Conservation (phyloP, 805 yeast genomes). For the Metschnikowia baotianmanensis region DNA sequence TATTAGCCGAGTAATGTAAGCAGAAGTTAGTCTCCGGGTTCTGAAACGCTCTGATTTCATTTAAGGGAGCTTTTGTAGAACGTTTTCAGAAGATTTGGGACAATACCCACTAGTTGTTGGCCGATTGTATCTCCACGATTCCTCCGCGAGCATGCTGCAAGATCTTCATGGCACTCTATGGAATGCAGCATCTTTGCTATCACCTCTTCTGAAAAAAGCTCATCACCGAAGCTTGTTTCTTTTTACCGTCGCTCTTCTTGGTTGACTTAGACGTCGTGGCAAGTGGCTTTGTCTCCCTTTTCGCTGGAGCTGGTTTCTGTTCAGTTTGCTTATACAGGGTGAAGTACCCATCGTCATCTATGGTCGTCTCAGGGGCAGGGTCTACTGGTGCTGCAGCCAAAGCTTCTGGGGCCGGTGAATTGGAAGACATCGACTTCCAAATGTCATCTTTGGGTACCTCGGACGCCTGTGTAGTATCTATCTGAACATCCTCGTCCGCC, state of each 20-base stretch:
- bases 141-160: too few species aligned
- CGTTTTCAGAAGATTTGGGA: too few species aligned
- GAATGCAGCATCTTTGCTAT: neutral
- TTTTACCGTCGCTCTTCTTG: conserved; percentile 21
- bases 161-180: too few species aligned
- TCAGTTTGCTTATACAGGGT: conserved; percentile 32
- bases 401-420: neutral
- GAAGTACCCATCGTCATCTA: conserved; percentile 53
- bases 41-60: too few species aligned
- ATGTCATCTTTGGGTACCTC: conserved; percentile 4
- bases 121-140: too few species aligned
- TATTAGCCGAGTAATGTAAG: too few species aligned
- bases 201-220: conserved; percentile 45
- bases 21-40: too few species aligned
- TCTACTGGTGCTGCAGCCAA: neutral
- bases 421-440: conserved; percentile 7
- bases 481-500: neutral
- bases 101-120: too few species aligned
- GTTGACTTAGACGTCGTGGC: neutral
- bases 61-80: too few species aligned
- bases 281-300: conserved; percentile 2
- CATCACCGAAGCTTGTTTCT: conserved; percentile 46
- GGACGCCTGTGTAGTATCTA: neutral
- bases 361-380: conserved; percentile 12
- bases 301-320: conserved; percentile 8